A percentile compares a stretch with the other conserved stretches of the same genome.
Conservation (phyloP, 2,329 filamentous ascomycete genomes). For the Calonectria crousiana region DNA sequence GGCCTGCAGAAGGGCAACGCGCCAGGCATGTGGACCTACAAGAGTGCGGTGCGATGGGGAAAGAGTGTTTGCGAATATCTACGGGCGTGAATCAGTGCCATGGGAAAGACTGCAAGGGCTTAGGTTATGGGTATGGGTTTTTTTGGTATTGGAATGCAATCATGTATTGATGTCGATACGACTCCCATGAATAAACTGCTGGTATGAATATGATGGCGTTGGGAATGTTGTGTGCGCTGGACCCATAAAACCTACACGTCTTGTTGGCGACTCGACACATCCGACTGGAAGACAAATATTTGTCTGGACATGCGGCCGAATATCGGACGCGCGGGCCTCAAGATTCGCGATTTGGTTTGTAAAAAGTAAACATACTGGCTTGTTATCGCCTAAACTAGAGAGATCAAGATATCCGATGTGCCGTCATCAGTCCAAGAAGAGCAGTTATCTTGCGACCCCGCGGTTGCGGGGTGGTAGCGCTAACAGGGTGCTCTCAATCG, state of each 20-base stretch:
- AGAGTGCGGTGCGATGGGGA: constrained; percentile 62
- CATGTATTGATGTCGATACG: not conserved
- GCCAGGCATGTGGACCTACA: constrained; percentile 66
- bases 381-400: not conserved
- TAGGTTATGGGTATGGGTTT: not conserved
- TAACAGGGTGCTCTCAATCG: constrained; percentile 17
- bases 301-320: not conserved
- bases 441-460: not conserved
- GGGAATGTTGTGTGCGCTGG: not conserved
- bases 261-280: not conserved
- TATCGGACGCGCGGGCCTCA: not conserved
- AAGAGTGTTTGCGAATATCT: constrained; percentile 61
- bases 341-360: not conserved
- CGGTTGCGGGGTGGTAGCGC: not conserved
- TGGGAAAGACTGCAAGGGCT: not conserved
- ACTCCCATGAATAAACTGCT: not conserved
- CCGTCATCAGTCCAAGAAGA: not conserved
- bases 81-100: constrained; percentile 42
- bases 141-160: not conserved
- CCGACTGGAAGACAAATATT: too few relatives aligned
- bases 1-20: constrained; percentile 64
- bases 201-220: not conserved
- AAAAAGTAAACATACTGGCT: not conserved
- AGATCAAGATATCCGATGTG: too few relatives aligned
- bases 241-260: not conserved